Base-by-base conservation (phyloP, 192 early-diverging fungal species). In the Dispira simplex region DNA sequence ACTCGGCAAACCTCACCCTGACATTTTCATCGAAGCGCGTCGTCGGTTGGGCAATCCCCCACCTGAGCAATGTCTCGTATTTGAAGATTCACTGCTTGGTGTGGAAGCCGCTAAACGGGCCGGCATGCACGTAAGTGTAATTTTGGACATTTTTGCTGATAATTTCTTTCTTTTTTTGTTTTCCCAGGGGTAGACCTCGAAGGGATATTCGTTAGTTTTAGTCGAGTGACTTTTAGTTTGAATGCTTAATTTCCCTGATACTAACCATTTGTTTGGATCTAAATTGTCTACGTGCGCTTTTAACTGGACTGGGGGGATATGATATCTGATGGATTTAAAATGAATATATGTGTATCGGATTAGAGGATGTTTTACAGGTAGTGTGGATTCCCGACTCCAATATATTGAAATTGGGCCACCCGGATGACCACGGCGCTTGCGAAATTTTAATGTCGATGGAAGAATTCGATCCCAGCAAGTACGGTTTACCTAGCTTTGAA, bases 61-160 rank as follows among this genome's bases (percentile, higher is more conserved):
- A 46, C 67, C 73, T 2, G 72, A 75, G 6, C 76, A 83, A 9
- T 88, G 87, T 63, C 77, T 98, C 46, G 92, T 98, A 26, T 98
- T 98, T 84, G 95, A 98, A 71, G 93, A 98, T 64, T 84, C 92
- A 3, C 68, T 75, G 20, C 81, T 81, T 62, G 95, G 95, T 16
- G 83, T 95, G 3, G 62, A 87, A 64, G 92, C 92, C 1, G 95
- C 83, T 8, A 72, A 81, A 18, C 82, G 79, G 66, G 95, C 95
- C 1, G 73, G 73, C 0, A 93, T 96, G 92, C 76, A 76, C 66
- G 83, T 79, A 66, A 64, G 72, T 73, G 5, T 12, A 0, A 20
- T 39, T 27, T 49, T 43, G 27, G 18, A 14, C 25, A 4, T 39
- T 4, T 39, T 39, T 6, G 32, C 6, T 6, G 6, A 39, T 39